These are phyloP conservation scores for cucumber (Cucumis sativus) DNA, from an alignment of 306 rosid species.

Conservation along the genomic window Cucumber_9930_V3 NC_026655.2:19647001-19647500, in stretches of 20 bases:
- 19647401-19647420: no score
- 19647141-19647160: background rate
- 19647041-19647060: slow-evolving; percentile 84
- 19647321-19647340: no score
- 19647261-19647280: no score
- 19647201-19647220: background rate
- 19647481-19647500: no score
- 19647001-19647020: slow-evolving; percentile 45
- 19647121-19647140: slow-evolving; percentile 53
- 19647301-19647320: no score
- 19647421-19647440: no score
- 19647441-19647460: no score
- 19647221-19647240: background rate
- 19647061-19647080: slow-evolving; percentile 51
- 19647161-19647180: background rate
- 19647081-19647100: slow-evolving; percentile 82
- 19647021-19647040: slow-evolving; percentile 51
- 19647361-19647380: no score
- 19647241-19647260: background rate
- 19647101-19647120: slow-evolving; percentile 71
- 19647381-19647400: no score
- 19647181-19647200: background rate
- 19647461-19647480: no score
- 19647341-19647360: no score
- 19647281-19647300: background rate